Evolutionary conservation across 192 early-diverging fungal genomes (phyloP).

Genomic region (Helicostylum pulchrum): DNA sequence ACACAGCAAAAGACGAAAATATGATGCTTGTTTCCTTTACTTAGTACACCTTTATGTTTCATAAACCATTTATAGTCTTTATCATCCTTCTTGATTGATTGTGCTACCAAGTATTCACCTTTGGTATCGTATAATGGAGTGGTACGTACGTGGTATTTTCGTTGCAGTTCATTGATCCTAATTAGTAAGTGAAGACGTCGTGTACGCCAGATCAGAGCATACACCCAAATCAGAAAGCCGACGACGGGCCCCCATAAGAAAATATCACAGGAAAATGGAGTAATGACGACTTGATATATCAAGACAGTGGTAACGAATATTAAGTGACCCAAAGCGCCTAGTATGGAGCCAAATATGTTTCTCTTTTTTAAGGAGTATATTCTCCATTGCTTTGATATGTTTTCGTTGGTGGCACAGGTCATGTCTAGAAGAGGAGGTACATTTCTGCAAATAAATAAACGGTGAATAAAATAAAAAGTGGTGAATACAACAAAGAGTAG

Average conservation of each 20-base stretch:
- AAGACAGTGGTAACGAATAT: neutral
- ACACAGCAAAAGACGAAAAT: neutral
- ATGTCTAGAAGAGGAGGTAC: neutral
- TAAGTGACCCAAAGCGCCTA: conserved; percentile 19
- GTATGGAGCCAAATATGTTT: conserved; percentile 2
- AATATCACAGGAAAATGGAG: conserved; percentile 10
- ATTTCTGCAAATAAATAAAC: neutral
- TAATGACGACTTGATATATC: neutral
- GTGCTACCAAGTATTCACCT: neutral
- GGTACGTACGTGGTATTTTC: neutral
- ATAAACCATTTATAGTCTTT: conserved; percentile 12
- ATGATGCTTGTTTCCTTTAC: neutral
- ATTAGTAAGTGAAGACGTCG: conserved; percentile 12
- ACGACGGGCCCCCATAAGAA: conserved; percentile 4
- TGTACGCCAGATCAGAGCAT: conserved; percentile 13
- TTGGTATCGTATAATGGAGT: no score
- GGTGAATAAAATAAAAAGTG: conserved; percentile 9
- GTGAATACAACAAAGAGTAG: conserved; percentile 11
- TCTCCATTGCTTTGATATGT: conserved; percentile 1
- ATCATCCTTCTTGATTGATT: neutral
- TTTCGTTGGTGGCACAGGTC: neutral
- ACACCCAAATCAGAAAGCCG: conserved; percentile 21
- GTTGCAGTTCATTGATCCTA: conserved; percentile 9
- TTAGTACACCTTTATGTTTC: neutral
- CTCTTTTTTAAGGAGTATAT: conserved; percentile 17